These are phyloP conservation scores for Lodderomyces jiufengensis DNA, from an alignment of 1,139 yeast species.

Conservation along the genomic window DNA sequence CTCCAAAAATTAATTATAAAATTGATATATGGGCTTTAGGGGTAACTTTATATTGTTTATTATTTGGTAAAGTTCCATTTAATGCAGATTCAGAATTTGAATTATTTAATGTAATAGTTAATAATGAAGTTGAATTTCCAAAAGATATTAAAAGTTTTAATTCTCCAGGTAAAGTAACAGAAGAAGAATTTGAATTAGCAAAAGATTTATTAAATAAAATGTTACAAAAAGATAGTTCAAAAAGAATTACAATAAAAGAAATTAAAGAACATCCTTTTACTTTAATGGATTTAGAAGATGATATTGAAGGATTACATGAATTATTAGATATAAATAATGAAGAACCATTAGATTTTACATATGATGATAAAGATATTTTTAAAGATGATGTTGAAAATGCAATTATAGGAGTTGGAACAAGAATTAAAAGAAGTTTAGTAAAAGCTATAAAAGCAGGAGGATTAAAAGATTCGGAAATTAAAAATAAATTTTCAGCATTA, in stretches of 20 bases:
- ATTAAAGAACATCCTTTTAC: constrained; percentile 83
- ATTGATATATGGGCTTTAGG: constrained; percentile 98
- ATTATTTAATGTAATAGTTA: constrained; percentile 77
- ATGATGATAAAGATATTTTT: constrained; percentile 30
- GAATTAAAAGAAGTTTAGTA: constrained; percentile 58
- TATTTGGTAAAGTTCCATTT: constrained; percentile 89
- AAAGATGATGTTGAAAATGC: constrained; percentile 72
- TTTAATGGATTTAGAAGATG: constrained; percentile 52
- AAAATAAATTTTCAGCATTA: constrained; percentile 22
- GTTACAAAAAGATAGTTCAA: constrained; percentile 66
- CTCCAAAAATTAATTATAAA: constrained; percentile 62
- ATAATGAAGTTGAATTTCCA: constrained; percentile 62
- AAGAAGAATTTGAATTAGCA: constrained; percentile 55
- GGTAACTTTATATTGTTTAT: constrained; percentile 81
- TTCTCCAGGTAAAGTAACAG: constrained; percentile 37
- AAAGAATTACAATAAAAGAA: constrained; percentile 66
- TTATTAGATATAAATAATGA: constrained; percentile 31
- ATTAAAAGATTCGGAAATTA: constrained; percentile 24
- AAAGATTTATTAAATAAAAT: constrained; percentile 63
- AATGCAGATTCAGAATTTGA: constrained; percentile 86
- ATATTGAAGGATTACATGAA: constrained; percentile 36
- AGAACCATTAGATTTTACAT: constrained; percentile 10
- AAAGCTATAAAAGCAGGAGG: constrained; percentile 44
- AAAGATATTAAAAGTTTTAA: constrained; percentile 35
- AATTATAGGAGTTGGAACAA: constrained; percentile 72